phyloP scores from a whole-genome alignment of 2,329 filamentous ascomycete species.

The Tolypocladium pustulatum region DNA sequence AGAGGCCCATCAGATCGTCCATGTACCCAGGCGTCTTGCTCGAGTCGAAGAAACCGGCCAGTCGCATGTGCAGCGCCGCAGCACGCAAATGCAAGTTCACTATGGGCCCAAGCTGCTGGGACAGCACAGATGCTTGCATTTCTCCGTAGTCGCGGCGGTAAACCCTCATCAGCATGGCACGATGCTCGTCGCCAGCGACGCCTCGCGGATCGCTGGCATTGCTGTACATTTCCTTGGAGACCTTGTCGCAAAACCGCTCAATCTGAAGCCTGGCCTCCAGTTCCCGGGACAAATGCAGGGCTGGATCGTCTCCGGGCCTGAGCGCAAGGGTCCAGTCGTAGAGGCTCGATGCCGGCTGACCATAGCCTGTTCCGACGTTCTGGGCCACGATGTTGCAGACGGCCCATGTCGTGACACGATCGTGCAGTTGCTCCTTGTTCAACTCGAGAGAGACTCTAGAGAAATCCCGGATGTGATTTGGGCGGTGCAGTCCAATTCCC shows the following conservation, averaged over 20 bases:
- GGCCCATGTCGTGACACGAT: slow-evolving; percentile 72
- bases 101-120: slow-evolving; percentile 45
- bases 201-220: slow-evolving; percentile 64
- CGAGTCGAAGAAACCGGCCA: slow-evolving; percentile 74
- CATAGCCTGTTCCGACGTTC: slow-evolving; percentile 72
- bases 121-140: slow-evolving; percentile 49
- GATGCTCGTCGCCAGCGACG: slow-evolving; percentile 55
- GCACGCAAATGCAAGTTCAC: slow-evolving; percentile 60
- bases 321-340: slow-evolving; percentile 65
- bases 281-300: slow-evolving; percentile 48
- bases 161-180: slow-evolving; percentile 55
- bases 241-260: slow-evolving; percentile 66
- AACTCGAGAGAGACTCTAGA: slow-evolving; percentile 64
- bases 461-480: slow-evolving; percentile 75
- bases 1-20: slow-evolving; percentile 65
- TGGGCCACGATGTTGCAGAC: slow-evolving; percentile 79
- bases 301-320: slow-evolving; percentile 47
- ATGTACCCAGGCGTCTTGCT: slow-evolving; percentile 61
- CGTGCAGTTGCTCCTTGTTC: slow-evolving; percentile 68
- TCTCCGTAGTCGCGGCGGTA: slow-evolving; percentile 56
- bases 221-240: slow-evolving; percentile 70
- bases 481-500: slow-evolving; percentile 71
- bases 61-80: slow-evolving; percentile 62
- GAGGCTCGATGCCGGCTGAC: slow-evolving; percentile 66
- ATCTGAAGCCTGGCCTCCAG: slow-evolving; percentile 60